Conservation (phyloP, 208 protist genomes). For the Herpetomonas tarakana region DNA sequence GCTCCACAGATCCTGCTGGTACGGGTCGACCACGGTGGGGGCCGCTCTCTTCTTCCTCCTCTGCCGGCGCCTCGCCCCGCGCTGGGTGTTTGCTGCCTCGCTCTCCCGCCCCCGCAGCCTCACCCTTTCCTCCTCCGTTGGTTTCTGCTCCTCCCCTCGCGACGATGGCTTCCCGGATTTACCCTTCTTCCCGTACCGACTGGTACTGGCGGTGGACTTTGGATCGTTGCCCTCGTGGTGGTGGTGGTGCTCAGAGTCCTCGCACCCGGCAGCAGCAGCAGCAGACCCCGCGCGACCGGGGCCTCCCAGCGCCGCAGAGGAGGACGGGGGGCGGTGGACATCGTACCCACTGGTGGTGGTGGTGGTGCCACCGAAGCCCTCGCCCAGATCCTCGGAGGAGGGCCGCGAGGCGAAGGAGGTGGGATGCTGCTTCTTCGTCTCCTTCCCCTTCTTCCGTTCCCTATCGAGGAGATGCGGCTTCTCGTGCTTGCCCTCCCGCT, state of each 20-base stretch:
- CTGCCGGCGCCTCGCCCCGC: background rate
- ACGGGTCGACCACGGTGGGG: conserved; percentile 49
- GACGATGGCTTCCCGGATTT: background rate
- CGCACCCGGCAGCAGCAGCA: background rate
- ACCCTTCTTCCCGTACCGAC: background rate
- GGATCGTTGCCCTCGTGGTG: background rate
- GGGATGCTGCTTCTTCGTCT: background rate
- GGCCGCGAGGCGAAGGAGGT: background rate
- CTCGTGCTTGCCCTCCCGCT: background rate
- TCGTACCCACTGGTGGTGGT: too few relatives aligned
- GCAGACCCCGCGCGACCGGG: too few relatives aligned
- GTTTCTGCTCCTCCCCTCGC: background rate
- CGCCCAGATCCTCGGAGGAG: background rate
- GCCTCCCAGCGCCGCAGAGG: background rate
- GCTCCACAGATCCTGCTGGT: conserved; percentile 91
- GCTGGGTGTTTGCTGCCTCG: too few relatives aligned
- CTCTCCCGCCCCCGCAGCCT: background rate
- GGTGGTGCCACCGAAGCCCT: too few relatives aligned
- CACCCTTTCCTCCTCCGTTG: conserved; percentile 3
- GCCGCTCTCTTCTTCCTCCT: conserved; percentile 16
- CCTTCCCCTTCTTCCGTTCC: conserved; percentile 1
- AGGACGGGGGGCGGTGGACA: background rate
- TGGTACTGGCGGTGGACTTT: background rate
- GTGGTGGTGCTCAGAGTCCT: conserved; percentile 6
- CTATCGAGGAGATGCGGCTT: background rate